Evolutionary conservation across 257 asterid genomes (phyloP).

Genomic region (Henckelia pumila): DNA sequence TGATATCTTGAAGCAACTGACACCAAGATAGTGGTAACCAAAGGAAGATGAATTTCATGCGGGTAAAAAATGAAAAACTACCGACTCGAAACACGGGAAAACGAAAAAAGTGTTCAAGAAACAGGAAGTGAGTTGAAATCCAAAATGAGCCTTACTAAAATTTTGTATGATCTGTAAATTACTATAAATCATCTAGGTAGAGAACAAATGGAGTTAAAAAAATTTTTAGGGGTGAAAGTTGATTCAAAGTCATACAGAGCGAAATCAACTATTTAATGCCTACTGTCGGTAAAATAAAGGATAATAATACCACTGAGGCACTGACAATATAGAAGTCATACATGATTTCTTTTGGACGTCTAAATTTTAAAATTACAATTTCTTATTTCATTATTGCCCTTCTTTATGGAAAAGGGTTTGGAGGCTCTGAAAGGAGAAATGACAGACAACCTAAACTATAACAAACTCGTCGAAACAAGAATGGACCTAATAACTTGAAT

Average conservation of each 20-base stretch:
- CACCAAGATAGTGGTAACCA: conserved; percentile 1
- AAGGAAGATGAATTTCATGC: neutral
- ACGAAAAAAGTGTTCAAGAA: neutral
- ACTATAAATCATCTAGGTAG: neutral
- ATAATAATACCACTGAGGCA: conserved; percentile 74
- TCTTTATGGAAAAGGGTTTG: neutral
- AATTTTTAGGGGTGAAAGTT: neutral
- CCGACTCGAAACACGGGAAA: neutral
- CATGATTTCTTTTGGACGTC: neutral
- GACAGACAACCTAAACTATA: neutral
- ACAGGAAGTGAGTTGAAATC: conserved; percentile 3
- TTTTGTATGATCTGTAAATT: neutral
- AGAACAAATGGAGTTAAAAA: no score
- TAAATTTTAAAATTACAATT: neutral
- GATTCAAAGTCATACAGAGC: neutral
- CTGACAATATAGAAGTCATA: conserved; percentile 31
- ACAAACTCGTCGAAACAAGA: neutral
- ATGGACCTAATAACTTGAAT: neutral
- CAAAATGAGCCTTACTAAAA: neutral
- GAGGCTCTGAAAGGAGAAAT: neutral
- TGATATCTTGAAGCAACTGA: conserved; percentile 4
- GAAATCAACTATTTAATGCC: conserved; percentile 42
- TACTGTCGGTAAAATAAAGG: conserved; percentile 38
- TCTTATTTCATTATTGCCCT: no score
- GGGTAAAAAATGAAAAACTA: neutral